A percentile compares a stretch with the other conserved stretches of the same genome.
These are phyloP conservation scores for Colletotrichum scovillei DNA, from an alignment of 2,329 filamentous ascomycete species.

Conservation along the genomic window DNA sequence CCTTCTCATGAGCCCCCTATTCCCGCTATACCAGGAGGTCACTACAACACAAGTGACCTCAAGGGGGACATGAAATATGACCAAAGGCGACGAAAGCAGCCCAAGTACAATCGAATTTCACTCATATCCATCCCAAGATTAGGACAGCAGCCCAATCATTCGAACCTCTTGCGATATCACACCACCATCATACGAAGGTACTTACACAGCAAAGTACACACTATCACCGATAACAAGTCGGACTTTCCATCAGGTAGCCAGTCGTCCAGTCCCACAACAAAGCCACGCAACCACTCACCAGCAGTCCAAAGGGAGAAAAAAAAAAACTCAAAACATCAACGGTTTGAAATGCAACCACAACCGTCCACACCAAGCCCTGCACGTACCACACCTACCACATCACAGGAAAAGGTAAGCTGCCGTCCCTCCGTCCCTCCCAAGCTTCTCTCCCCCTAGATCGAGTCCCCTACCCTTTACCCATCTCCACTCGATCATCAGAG, in stretches of 20 bases:
- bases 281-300: background rate
- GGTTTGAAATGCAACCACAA: slow-evolving; percentile 17
- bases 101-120: background rate
- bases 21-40: no score
- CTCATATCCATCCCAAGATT: background rate
- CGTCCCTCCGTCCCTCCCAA: no score
- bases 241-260: background rate
- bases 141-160: background rate
- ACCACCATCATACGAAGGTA: no score
- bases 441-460: no score
- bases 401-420: background rate
- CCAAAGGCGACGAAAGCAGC: background rate
- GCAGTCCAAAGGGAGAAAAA: background rate
- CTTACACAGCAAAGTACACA: no score
- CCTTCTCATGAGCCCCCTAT: background rate
- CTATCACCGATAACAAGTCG: background rate
- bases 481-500: slow-evolving; percentile 23
- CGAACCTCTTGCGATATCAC: background rate
- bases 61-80: background rate
- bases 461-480: no score
- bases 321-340: slow-evolving; percentile 26
- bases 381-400: slow-evolving; percentile 1
- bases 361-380: background rate
- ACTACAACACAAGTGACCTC: no score
- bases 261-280: no score